These are phyloP conservation scores for Crepidotus sp. DNA, from an alignment of 1,284 basidiomycete genomes.

Conservation along the genomic window DNA sequence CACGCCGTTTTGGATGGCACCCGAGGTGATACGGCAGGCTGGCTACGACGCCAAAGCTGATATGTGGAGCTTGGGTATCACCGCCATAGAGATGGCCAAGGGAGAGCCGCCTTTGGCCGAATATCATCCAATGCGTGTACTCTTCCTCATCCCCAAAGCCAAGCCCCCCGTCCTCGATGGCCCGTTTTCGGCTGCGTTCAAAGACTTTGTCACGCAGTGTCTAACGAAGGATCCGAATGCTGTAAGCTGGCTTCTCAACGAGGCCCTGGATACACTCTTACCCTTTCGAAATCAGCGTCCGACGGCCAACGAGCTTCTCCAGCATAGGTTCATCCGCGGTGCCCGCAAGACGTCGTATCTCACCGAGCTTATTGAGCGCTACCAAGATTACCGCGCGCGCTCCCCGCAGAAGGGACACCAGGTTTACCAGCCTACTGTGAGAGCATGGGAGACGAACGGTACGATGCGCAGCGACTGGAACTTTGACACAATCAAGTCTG, in stretches of 20 bases:
- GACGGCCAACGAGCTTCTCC: constrained; percentile 82
- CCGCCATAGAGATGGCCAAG: constrained; percentile 92
- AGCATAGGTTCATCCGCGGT: constrained; percentile 84
- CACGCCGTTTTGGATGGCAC: constrained; percentile 98
- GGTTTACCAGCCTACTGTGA: constrained; percentile 46
- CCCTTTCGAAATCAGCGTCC: constrained; percentile 61
- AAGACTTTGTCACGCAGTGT: constrained; percentile 87
- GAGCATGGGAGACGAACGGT: constrained; percentile 56
- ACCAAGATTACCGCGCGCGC: constrained; percentile 59
- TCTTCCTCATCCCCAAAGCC: constrained; percentile 95
- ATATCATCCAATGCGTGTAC: constrained; percentile 92
- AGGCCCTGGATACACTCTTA: constrained; percentile 4
- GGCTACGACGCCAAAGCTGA: constrained; percentile 96
- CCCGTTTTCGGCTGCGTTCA: constrained; percentile 76
- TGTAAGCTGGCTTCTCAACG: constrained; percentile 36
- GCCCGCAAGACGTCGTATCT: constrained; percentile 79
- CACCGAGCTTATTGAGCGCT: constrained; percentile 78
- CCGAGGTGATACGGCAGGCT: constrained; percentile 93
- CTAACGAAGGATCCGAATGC: constrained; percentile 84
- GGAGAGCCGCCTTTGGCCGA: constrained; percentile 91
- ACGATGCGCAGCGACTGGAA: constrained; percentile 90
- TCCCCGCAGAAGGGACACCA: constrained; percentile 47
- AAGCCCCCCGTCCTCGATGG: constrained; percentile 89
- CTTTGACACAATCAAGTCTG: constrained; percentile 77
- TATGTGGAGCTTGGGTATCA: constrained; percentile 96